Evolutionary conservation across 2,329 filamentous ascomycete genomes (phyloP), one percentile per base, ranked within the genome.

Genomic region (Fusarium albidum): DNA sequence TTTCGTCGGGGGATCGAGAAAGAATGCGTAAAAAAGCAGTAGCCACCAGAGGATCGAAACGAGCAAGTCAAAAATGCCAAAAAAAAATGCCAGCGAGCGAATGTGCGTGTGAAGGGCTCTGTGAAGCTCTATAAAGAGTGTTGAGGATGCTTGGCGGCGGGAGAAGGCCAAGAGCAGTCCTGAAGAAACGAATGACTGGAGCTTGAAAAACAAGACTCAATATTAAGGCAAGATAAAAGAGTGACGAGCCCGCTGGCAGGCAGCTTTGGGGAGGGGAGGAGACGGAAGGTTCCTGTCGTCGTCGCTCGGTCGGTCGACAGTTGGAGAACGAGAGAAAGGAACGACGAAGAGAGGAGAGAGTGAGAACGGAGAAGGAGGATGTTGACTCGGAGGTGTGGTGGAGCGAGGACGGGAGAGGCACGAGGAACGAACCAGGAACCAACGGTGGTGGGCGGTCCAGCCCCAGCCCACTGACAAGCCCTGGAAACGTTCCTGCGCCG

Each of bases 221-320:
- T 46, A 65, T 66, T 60, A 66, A 64, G 55, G 57, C 53, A 46
- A 51, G 37, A 43, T 50, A 68, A 69, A 64, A 68, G 66, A 68
- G 44, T 78, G 83, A 75, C 78, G 76, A 74, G 80, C 82, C 82
- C 73, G 80, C 79, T 80, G 77, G 79, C 80, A 81, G 79, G 79
- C 79, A 63, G 54, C 57, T 62, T 60, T 55, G 73, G 52, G n/a
- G n/a, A n/a, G 52, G 49, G 48, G 31, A 25, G 49, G 58, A 55
- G 60, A 56, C 60, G 56, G 59, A 53, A 43, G 34, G 53, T 44
- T 55, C 35, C 57, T 60, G 62, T 57, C 58, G 63, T 64, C 55
- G 55, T 58, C 50, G 48, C 40, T 65, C 63, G 51, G 66, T 68
- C 74, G 72, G 71, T 77, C 71, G 72, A 70, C 64, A 68, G 66